Evolutionary conservation across 768 basidiomycete genomes (phyloP), one percentile per base, ranked within the genome.

Genomic region (Lactarius trivialis): DNA sequence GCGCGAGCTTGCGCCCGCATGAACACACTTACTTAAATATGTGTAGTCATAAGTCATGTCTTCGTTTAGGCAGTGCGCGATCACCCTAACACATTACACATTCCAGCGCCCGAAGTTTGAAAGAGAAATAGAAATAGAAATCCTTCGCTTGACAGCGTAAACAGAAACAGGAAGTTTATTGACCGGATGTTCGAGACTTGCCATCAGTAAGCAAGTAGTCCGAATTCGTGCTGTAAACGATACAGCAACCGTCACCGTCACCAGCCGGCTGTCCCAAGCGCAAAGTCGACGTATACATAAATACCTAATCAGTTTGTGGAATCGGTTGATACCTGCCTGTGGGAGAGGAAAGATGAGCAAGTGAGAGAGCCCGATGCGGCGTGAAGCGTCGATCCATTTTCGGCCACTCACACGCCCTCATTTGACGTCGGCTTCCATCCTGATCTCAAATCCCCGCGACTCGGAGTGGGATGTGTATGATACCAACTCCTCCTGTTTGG

Each of bases 381-480:
- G 45, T 48, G 45, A 19, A 39, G 36, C 49, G 60, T 61, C 60
- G 60, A 61, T 61, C 55, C 55, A 49, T 54, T 39, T 55, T 52
- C 28, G 7, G 30, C 17, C 32, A 33, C 51, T 52, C 51, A 32
- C 51, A 52, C 51, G 51, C 26, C n/a, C 17, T 52, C 51, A 28
- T 30, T 33, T 52, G 32, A 28, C 45, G 12, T 48, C 14, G 21
- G 24, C 21, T 26, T 48, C 45, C 24, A 14, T 48, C 45, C 24
- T 12, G 45, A 24, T 14, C 45, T 12, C 24, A 48, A 14, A 24
- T 15, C 45, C 45, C 19, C 1, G 43, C n/a, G 21, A 21, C 43
- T 24, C 24, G 7, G 45, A 24, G 45, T 48, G 12, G 45, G 45
- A 24, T 6, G 24, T 7, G 45, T 48, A 12, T 24, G 45, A 3